Evolutionary conservation across 2,329 filamentous ascomycete species (phyloP).

Genomic region (Venturia effusa): DNA sequence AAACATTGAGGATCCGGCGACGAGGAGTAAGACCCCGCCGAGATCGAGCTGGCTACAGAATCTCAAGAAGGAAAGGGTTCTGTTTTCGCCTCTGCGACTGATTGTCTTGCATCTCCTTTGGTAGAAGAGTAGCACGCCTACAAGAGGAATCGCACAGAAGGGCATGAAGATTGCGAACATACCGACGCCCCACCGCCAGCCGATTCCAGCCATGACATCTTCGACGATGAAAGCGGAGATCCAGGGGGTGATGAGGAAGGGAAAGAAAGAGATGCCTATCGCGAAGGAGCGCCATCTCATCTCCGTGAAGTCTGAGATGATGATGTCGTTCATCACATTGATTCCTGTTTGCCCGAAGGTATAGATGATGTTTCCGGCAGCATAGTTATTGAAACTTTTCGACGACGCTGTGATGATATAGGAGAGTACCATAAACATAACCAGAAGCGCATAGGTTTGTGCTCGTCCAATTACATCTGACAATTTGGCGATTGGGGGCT

Average conservation of each 20-base stretch:
- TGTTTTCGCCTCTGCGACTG: slow-evolving; percentile 19
- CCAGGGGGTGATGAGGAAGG: slow-evolving; percentile 32
- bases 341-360: slow-evolving; percentile 29
- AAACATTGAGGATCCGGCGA: slow-evolving; percentile 36
- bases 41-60: slow-evolving; percentile 31
- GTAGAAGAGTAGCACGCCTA: slow-evolving; percentile 27
- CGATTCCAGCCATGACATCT: slow-evolving; percentile 28
- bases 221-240: slow-evolving; percentile 31
- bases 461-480: slow-evolving; percentile 32
- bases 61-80: slow-evolving; percentile 19
- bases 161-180: slow-evolving; percentile 34
- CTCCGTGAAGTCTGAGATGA: slow-evolving; percentile 32
- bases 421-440: slow-evolving; percentile 26
- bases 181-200: slow-evolving; percentile 35
- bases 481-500: slow-evolving; percentile 32
- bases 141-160: slow-evolving; percentile 24
- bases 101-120: slow-evolving; percentile 24
- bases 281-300: slow-evolving; percentile 31
- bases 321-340: slow-evolving; percentile 30
- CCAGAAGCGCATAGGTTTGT: slow-evolving; percentile 25
- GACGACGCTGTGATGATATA: slow-evolving; percentile 30
- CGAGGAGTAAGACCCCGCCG: slow-evolving; percentile 36
- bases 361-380: slow-evolving; percentile 27
- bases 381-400: slow-evolving; percentile 25
- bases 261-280: slow-evolving; percentile 28